Percentiles rank a stretch among this genome's conserved stretches.
phyloP scores from a whole-genome alignment of 2,329 filamentous ascomycete species.

The Pyrenophora tritici-repentis region DNA sequence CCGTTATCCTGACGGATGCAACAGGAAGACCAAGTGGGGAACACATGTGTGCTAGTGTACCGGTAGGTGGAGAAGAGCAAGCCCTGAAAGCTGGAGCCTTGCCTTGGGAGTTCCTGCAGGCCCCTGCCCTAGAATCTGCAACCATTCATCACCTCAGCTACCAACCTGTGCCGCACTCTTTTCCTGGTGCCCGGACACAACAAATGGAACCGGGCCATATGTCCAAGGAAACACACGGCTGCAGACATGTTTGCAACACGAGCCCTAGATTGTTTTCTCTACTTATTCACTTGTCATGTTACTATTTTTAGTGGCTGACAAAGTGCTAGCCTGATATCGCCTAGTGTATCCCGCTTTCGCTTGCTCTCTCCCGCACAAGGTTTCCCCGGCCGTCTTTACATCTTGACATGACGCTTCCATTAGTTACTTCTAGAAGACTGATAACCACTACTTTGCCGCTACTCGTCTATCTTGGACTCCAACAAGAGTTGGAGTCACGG shows the following conservation, averaged over 20 bases:
- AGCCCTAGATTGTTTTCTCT: conserved; percentile 4
- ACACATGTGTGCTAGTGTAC: conserved; percentile 1
- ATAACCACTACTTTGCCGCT: too few species aligned
- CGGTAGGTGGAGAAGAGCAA: conserved; percentile 1
- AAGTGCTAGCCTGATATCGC: conserved; percentile 2
- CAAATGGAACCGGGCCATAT: background rate
- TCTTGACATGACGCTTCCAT: conserved; percentile 2
- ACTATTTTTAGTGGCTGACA: conserved; percentile 26
- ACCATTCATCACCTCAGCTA: background rate
- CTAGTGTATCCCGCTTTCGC: background rate
- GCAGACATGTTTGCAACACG: background rate
- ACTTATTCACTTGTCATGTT: conserved; percentile 9
- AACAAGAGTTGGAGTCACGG: too few species aligned
- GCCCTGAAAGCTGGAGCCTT: background rate
- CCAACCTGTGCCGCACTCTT: background rate
- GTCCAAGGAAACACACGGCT: background rate
- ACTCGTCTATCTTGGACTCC: too few species aligned
- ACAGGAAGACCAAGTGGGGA: conserved; percentile 12
- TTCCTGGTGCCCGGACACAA: background rate
- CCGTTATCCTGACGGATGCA: background rate
- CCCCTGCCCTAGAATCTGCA: background rate
- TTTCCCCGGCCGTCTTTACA: conserved; percentile 10
- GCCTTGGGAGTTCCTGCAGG: background rate
- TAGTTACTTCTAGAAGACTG: background rate
- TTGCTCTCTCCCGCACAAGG: conserved; percentile 9